Conservation (phyloP, 257 asterid genomes). For the Knoxia roxburghii region DNA sequence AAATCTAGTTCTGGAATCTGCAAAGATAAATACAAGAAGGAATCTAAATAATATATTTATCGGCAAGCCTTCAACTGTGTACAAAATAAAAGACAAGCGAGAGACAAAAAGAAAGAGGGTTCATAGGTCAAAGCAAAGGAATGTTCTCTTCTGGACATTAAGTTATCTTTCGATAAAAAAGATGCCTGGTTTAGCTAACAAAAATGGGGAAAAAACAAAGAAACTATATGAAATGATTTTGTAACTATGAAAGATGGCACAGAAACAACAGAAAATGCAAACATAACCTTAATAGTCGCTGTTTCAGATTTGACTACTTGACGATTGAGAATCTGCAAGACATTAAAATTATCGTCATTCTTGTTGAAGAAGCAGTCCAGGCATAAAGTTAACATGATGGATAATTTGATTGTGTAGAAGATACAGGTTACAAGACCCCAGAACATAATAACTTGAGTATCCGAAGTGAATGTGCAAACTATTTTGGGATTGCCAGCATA, state of each 20-base stretch:
- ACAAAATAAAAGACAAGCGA: background rate
- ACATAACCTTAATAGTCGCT: conserved; percentile 79
- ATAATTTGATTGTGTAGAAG: background rate
- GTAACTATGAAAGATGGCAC: background rate
- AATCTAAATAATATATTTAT: background rate
- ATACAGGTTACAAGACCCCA: background rate
- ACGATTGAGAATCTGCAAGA: conserved; percentile 73
- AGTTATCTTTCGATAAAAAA: background rate
- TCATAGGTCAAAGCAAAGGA: background rate
- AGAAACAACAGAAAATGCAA: background rate
- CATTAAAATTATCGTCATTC: background rate
- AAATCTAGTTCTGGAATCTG: conserved; percentile 93
- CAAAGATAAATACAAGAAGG: conserved; percentile 14
- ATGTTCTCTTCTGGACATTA: background rate
- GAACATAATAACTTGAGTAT: background rate
- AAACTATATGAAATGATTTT: background rate
- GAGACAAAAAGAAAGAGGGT: background rate
- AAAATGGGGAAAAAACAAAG: background rate
- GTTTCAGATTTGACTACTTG: conserved; percentile 93
- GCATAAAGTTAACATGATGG: background rate
- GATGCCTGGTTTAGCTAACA: background rate
- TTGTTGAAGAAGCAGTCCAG: background rate
- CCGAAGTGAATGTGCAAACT: too few species aligned
- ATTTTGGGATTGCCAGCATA: background rate
- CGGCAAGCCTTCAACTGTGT: background rate